Conservation (phyloP, 1,139 yeast species). For the Kodamaea fungicola region DNA sequence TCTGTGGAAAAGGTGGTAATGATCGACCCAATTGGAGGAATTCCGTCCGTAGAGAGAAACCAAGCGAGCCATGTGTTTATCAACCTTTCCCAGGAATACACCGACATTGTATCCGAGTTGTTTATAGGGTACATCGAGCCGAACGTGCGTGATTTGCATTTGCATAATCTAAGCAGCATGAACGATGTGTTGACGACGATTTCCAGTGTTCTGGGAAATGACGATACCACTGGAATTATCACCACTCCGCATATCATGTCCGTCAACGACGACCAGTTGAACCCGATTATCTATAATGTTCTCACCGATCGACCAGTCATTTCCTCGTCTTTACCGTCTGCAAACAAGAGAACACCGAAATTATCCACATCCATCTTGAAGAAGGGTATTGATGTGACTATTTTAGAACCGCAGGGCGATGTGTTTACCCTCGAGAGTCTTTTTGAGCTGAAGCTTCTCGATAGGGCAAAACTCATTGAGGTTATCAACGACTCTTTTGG, state of each 20-base stretch:
- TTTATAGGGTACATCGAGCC: slow-evolving; percentile 50
- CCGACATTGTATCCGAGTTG: slow-evolving; percentile 62
- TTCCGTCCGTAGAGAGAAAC: slow-evolving; percentile 79
- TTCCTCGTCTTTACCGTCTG: slow-evolving; percentile 85
- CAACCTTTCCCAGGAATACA: slow-evolving; percentile 78
- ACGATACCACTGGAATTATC: slow-evolving; percentile 45
- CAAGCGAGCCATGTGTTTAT: slow-evolving; percentile 85
- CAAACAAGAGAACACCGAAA: slow-evolving; percentile 59
- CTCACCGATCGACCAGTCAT: slow-evolving; percentile 90
- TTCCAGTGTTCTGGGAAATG: slow-evolving; percentile 30
- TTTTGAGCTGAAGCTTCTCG: slow-evolving; percentile 47
- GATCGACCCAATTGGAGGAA: slow-evolving; percentile 82
- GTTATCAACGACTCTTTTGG: slow-evolving; percentile 82
- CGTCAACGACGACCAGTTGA: slow-evolving; percentile 45
- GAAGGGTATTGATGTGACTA: slow-evolving; percentile 67
- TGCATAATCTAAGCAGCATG: slow-evolving; percentile 54
- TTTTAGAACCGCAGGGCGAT: slow-evolving; percentile 32
- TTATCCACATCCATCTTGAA: slow-evolving; percentile 77
- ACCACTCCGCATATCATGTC: slow-evolving; percentile 44
- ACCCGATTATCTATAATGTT: slow-evolving; percentile 85
- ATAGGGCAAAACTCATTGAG: slow-evolving; percentile 51
- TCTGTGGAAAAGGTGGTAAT: slow-evolving; percentile 77
- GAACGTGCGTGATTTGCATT: slow-evolving; percentile 45
- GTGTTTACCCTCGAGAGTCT: slow-evolving; percentile 41
- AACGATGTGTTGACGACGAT: slow-evolving; percentile 35